phyloP scores from a whole-genome alignment of 2,329 filamentous ascomycete species.

The Microdochium nivale region DNA sequence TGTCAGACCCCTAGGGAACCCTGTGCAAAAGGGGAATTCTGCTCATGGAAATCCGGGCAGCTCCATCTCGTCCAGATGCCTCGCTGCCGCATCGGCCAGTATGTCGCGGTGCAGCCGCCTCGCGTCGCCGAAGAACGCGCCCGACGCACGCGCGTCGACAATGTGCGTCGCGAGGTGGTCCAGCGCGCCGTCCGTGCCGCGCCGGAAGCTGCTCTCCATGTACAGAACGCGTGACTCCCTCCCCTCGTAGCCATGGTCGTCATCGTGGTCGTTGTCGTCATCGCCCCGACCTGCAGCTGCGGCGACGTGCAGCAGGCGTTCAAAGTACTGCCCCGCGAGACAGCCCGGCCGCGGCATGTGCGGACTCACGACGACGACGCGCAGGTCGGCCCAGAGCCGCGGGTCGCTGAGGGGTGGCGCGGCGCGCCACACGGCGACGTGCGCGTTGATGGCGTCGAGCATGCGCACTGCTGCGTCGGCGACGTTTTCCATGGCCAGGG shows the following conservation, averaged over 20 bases:
- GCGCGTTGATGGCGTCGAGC: neutral
- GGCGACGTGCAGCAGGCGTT: neutral
- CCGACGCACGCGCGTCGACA: neutral
- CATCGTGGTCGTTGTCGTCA: neutral
- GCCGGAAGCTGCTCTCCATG: neutral
- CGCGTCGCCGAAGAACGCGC: neutral
- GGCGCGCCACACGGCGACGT: neutral
- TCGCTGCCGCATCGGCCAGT: neutral
- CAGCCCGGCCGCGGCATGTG: neutral
- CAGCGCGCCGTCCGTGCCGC: neutral
- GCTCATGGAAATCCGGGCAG: neutral
- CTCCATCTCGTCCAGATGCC: neutral
- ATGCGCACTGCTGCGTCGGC: neutral
- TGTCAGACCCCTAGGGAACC: no score
- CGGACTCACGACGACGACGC: neutral
- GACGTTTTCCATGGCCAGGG: neutral
- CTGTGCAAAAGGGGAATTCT: no score
- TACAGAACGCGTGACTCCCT: neutral
- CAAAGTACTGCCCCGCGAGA: neutral
- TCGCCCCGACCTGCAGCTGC: no score
- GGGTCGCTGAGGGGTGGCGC: neutral
- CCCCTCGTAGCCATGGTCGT: neutral
- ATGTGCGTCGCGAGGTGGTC: neutral
- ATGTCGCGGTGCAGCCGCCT: neutral
- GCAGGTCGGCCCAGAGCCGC: neutral